phyloP scores from a whole-genome alignment of 1,284 basidiomycete genomes.

The Salmacisia buchloeana region DNA sequence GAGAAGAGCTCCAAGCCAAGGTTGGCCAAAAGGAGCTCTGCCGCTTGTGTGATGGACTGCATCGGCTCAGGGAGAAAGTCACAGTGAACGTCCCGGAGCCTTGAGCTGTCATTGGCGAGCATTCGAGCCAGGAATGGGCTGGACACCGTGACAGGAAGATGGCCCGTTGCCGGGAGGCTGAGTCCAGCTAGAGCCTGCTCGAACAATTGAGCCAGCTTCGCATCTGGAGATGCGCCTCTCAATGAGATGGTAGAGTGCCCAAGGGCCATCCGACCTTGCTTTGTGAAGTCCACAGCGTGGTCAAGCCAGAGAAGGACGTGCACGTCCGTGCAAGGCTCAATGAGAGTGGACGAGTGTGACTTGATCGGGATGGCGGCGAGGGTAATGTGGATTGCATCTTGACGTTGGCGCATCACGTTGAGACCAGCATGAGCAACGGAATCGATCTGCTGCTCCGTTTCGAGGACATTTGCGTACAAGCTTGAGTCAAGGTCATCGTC shows the following conservation, averaged over 20 bases:
- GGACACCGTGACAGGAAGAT: not conserved
- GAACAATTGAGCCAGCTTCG: not conserved
- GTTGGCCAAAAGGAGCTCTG: not conserved
- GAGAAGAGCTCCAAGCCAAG: not conserved
- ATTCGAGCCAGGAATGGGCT: not conserved
- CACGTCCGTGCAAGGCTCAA: not conserved
- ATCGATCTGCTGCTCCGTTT: not conserved
- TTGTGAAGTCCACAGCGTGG: not conserved
- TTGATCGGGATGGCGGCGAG: not conserved
- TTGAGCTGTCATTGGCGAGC: not conserved
- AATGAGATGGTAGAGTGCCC: too few relatives aligned
- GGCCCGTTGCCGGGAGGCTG: too few relatives aligned
- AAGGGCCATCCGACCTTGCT: not conserved
- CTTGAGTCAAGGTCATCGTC: too few relatives aligned
- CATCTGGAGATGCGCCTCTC: not conserved
- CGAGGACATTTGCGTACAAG: not conserved
- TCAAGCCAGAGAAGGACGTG: conserved; percentile 1
- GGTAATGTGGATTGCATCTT: not conserved
- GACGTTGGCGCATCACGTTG: not conserved
- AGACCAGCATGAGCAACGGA: not conserved
- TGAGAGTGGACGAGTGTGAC: not conserved
- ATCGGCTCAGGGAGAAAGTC: not conserved
- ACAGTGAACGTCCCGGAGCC: not conserved
- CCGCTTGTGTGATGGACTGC: not conserved
- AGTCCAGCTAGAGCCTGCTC: not conserved